phyloP scores from a whole-genome alignment of 495 filamentous ascomycete species.

The Terfezia boudieri region DNA sequence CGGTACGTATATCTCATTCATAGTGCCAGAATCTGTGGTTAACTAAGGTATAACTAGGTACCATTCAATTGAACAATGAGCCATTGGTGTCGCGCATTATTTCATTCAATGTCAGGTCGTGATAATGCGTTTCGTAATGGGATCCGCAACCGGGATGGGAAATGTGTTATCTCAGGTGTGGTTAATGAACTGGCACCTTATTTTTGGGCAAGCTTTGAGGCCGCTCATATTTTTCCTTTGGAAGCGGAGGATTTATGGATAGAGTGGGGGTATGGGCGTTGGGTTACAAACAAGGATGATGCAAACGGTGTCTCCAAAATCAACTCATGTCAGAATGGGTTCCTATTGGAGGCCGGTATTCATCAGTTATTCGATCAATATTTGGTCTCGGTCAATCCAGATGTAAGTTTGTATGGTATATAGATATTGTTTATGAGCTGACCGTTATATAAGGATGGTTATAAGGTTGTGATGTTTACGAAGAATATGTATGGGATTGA shows the following conservation, averaged over 20 bases:
- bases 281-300: slow-evolving; percentile 13
- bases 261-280: slow-evolving; percentile 1
- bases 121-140: slow-evolving; percentile 2
- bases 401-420: slow-evolving; percentile 1
- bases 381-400: slow-evolving; percentile 7
- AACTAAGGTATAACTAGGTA: background rate
- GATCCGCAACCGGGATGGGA: slow-evolving; percentile 2
- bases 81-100: slow-evolving; percentile 1
- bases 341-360: slow-evolving; percentile 6
- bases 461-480: slow-evolving; percentile 21
- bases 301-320: slow-evolving; percentile 7
- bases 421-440: background rate
- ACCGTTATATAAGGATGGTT: slow-evolving; percentile 12
- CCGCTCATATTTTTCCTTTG: slow-evolving; percentile 9
- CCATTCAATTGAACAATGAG: slow-evolving; percentile 2
- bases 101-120: background rate
- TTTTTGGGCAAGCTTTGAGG: slow-evolving; percentile 5
- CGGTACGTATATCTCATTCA: slow-evolving; percentile 2
- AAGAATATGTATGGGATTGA: slow-evolving; percentile 13
- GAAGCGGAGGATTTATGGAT: slow-evolving; percentile 7
- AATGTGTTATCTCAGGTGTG: slow-evolving; percentile 3
- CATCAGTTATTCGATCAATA: slow-evolving; percentile 13
- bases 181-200: slow-evolving; percentile 2
- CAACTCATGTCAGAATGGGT: slow-evolving; percentile 13
- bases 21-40: background rate